Base-by-base conservation (phyloP, 352 stramenopile species). In the Thraustochytrium aureum region DNA sequence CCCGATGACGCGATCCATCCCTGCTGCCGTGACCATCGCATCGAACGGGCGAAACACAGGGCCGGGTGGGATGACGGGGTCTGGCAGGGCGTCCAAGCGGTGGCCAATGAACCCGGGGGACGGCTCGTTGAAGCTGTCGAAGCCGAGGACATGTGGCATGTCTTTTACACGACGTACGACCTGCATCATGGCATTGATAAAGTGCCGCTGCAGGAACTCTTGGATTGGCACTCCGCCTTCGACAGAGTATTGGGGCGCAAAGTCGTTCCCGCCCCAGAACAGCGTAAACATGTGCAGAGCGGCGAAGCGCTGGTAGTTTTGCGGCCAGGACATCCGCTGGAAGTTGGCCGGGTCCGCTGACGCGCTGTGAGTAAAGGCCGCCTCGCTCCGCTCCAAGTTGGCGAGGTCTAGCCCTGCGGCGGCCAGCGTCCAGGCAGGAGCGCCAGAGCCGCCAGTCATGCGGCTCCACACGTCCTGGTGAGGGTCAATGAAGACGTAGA, bases 391-490 rank as follows among this genome's bases (percentile, higher is more conserved):
- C 41, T 88, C 86, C 74, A 96, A 92, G 62, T 93, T 72, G 5
- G 86, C 81, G 14, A 91, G 88, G n/a, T 95, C 86, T 20, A 96
- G 86, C 0, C 92, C 92, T 0, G 93, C 84, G 12, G 72, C 61
- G 73, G 93, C 88, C 14, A 96, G 85, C 37, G 92, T 96, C 92
- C 92, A 96, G 61, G 94, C 83, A 0, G 91, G 92, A 2, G 92
- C 90, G 30, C 92, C 92, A 74, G 95, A 90, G 0, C 92, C 92
- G 26, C 92, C 92, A 0, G 91, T 95, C 87, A 88, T 96, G 22
- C 91, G 87, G n/a, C 90, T 94, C 91, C 91, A 96, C 26, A 95
- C 91, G 81, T 96, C 92, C 86, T 96, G 92, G 73, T 96, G 92
- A 10, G 90, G 91, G 61, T 96, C 90, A 20, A 96, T 88, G 73